These are phyloP conservation scores for Ophiostoma novo-ulmi DNA, from an alignment of 2,329 filamentous ascomycete species.

Conservation along the genomic window DNA sequence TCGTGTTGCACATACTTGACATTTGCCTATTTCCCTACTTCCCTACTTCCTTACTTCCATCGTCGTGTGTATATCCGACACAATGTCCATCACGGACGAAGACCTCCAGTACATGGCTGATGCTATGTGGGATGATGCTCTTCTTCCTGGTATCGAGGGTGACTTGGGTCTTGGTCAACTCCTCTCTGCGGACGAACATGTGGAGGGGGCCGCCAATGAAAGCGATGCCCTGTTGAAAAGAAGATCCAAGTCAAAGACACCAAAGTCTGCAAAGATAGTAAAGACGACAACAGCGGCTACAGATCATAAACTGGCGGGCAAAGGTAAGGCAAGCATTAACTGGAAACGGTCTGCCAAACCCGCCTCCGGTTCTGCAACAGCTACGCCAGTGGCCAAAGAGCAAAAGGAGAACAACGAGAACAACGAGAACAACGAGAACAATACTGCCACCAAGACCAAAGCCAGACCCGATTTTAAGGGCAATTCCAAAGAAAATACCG, in stretches of 20 bases:
- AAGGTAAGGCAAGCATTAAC: neutral
- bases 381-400: neutral
- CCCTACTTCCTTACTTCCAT: neutral
- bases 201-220: neutral
- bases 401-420: too few species aligned
- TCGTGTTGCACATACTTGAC: neutral
- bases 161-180: neutral
- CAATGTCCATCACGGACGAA: constrained; percentile 21
- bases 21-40: neutral
- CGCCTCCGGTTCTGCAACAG: neutral
- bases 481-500: neutral
- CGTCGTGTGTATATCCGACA: neutral
- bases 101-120: constrained; percentile 21
- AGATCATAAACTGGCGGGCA: neutral
- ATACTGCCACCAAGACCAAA: neutral
- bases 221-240: neutral
- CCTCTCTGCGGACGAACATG: constrained; percentile 1
- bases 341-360: constrained; percentile 6
- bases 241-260: neutral
- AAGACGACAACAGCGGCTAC: neutral
- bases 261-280: neutral
- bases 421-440: neutral
- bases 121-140: constrained; percentile 16
- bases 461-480: neutral
- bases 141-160: neutral